phyloP scores from a whole-genome alignment of 768 basidiomycete species.

The Suillus americanus region DNA sequence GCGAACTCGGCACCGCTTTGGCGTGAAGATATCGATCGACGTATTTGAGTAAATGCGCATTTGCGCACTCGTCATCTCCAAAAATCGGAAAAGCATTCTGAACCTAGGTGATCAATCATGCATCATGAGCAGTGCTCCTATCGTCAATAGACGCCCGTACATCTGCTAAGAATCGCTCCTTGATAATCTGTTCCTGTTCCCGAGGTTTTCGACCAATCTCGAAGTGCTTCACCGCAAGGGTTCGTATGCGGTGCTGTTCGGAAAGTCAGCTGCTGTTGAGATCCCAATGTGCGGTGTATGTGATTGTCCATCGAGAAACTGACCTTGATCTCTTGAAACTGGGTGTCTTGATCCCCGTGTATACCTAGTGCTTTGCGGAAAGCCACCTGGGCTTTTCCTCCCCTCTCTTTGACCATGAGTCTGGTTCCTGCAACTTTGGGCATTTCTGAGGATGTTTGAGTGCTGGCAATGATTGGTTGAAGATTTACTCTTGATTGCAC shows the following conservation, averaged over 20 bases:
- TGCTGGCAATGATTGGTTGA: background rate
- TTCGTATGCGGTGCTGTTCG: slow-evolving; percentile 3
- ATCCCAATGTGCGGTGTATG: background rate
- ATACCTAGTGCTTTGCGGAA: slow-evolving; percentile 1
- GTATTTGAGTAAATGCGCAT: background rate
- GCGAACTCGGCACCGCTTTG: slow-evolving; percentile 1
- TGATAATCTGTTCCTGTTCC: background rate
- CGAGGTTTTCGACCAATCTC: background rate
- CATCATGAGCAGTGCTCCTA: background rate
- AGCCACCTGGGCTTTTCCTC: background rate
- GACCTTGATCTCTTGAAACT: slow-evolving; percentile 4
- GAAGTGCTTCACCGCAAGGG: slow-evolving; percentile 5
- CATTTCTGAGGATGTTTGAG: background rate
- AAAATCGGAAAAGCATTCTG: background rate
- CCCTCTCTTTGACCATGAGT: background rate
- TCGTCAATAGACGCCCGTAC: background rate
- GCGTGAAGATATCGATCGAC: background rate
- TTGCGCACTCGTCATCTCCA: background rate
- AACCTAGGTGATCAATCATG: background rate
- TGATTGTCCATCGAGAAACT: background rate
- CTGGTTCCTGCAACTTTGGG: background rate
- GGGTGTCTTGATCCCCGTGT: background rate
- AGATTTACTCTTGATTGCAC: background rate
- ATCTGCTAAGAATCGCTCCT: slow-evolving; percentile 3
- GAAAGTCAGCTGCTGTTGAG: background rate